phyloP scores from a whole-genome alignment of 2,329 filamentous ascomycete genomes.

The Hortaea sp. region DNA sequence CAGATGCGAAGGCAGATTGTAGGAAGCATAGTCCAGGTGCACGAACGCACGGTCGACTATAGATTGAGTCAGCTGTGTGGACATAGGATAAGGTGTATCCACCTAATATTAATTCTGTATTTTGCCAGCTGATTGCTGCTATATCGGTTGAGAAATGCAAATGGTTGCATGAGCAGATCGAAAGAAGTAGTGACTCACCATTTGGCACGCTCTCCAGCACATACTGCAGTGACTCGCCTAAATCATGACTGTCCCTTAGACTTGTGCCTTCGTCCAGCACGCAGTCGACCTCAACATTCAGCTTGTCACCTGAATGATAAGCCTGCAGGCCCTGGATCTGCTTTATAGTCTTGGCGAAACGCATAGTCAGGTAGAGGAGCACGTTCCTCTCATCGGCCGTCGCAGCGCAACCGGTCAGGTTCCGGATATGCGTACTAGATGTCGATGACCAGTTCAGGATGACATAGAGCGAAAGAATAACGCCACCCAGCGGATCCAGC shows the following conservation, averaged over 20 bases:
- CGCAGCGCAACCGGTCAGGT: constrained; percentile 68
- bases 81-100: background rate
- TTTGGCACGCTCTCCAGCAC: constrained; percentile 75
- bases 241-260: constrained; percentile 70
- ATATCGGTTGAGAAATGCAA: background rate
- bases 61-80: background rate
- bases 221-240: constrained; percentile 70
- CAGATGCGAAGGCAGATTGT: constrained; percentile 43
- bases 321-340: constrained; percentile 78
- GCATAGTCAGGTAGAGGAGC: constrained; percentile 82
- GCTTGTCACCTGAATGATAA: constrained; percentile 76
- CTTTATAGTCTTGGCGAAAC: constrained; percentile 78
- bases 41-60: constrained; percentile 45
- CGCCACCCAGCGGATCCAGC: constrained; percentile 69
- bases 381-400: constrained; percentile 75
- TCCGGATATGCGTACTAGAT: constrained; percentile 66
- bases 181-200: constrained; percentile 25
- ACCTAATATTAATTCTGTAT: background rate
- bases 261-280: constrained; percentile 68
- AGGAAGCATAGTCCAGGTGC: constrained; percentile 42
- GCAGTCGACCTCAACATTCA: constrained; percentile 76
- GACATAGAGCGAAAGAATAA: constrained; percentile 68
- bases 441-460: constrained; percentile 71
- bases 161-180: background rate
- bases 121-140: background rate